Percentiles rank a stretch among this genome's conserved stretches.
phyloP scores from a whole-genome alignment of 164 flowering plant genomes.

The Vitis amurensis region DNA sequence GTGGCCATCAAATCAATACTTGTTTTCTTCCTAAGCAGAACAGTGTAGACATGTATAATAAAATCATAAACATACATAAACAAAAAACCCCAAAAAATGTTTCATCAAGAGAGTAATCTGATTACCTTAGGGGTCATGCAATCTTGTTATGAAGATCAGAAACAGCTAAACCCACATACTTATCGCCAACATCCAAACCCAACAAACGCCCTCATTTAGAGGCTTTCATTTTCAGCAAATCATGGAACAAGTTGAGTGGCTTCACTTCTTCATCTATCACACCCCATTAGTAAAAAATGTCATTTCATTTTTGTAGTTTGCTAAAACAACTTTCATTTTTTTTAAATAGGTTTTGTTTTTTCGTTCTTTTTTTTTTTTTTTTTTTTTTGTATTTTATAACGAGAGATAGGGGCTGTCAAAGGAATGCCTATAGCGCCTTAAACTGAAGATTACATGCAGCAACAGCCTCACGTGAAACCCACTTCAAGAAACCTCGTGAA shows the following conservation, averaged over 20 bases:
- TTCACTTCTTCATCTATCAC: constrained; percentile 61
- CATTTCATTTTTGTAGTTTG: not conserved
- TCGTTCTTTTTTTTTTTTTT: too few relatives aligned
- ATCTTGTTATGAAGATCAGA: constrained; percentile 63
- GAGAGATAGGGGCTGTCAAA: too few relatives aligned
- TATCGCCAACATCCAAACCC: constrained; percentile 88
- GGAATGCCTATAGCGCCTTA: too few relatives aligned
- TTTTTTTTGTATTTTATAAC: too few relatives aligned
- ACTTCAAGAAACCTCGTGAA: too few relatives aligned
- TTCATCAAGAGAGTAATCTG: not conserved
- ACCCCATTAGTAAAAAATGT: not conserved
- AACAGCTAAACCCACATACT: constrained; percentile 80
- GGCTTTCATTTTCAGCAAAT: constrained; percentile 34
- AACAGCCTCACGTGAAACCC: too few relatives aligned
- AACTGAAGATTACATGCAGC: too few relatives aligned
- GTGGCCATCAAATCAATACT: constrained; percentile 67
- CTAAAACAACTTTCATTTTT: not conserved
- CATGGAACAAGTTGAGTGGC: constrained; percentile 58
- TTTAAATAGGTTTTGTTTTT: too few relatives aligned
- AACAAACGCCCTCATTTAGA: constrained; percentile 51
- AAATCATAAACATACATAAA: not conserved
- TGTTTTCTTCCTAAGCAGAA: constrained; percentile 60
- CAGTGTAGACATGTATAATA: constrained; percentile 44
- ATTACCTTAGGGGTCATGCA: constrained; percentile 75
- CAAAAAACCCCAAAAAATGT: not conserved